A percentile compares a stretch with the other conserved stretches of the same genome.
phyloP scores from a whole-genome alignment of 768 basidiomycete species.

The Leucocoprinus birnbaumii region DNA sequence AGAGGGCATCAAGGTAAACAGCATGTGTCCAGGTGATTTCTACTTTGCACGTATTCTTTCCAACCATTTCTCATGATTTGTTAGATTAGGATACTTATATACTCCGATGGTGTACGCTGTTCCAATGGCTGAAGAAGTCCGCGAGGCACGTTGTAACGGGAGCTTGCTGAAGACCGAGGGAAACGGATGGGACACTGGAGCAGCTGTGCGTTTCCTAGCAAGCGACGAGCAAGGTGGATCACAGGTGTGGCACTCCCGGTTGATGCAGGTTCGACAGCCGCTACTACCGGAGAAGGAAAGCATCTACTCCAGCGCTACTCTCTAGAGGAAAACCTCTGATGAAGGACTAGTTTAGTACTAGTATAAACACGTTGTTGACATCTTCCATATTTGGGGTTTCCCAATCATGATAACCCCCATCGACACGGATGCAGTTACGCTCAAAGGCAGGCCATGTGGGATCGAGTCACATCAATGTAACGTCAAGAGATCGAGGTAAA shows the following conservation, averaged over 20 bases:
- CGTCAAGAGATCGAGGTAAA: too few species aligned
- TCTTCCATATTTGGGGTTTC: too few species aligned
- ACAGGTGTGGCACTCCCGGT: constrained; percentile 38
- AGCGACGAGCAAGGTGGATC: constrained; percentile 43
- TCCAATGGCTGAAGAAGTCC: constrained; percentile 31
- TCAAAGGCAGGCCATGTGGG: too few species aligned
- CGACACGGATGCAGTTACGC: too few species aligned
- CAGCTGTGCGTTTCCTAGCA: constrained; percentile 36
- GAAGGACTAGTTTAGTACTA: too few species aligned
- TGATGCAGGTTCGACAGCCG: constrained; percentile 38
- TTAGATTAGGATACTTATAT: constrained; percentile 36
- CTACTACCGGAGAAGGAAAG: constrained; percentile 18
- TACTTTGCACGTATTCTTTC: not conserved
- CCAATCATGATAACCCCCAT: too few species aligned
- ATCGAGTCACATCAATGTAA: too few species aligned
- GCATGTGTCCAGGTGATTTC: constrained; percentile 36
- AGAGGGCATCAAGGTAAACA: constrained; percentile 37
- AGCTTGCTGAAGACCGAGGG: constrained; percentile 39
- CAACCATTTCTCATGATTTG: not conserved
- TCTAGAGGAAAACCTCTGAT: constrained; percentile 1
- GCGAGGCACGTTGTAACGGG: constrained; percentile 31
- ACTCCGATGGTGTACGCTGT: constrained; percentile 37
- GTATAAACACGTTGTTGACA: too few species aligned
- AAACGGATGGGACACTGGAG: constrained; percentile 40
- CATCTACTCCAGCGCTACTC: not conserved